phyloP scores from a whole-genome alignment of 768 basidiomycete species.

The Pleurotus citrinopileatus region DNA sequence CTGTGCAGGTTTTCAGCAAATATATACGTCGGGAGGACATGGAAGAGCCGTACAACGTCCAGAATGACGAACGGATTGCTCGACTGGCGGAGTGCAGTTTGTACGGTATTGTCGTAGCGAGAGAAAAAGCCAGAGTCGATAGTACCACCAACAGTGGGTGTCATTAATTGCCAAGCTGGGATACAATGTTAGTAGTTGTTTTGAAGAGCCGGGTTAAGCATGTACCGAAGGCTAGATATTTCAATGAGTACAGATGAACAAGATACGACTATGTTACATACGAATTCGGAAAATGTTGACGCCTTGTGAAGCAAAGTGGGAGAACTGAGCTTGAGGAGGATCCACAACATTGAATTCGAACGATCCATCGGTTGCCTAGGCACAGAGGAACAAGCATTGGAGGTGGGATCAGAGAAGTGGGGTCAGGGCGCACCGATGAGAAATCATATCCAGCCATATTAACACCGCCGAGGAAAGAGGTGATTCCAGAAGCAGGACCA shows the following conservation, averaged over 20 bases:
- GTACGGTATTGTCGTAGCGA: conserved; percentile 46
- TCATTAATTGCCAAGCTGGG: conserved; percentile 53
- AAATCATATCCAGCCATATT: conserved; percentile 50
- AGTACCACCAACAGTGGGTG: conserved; percentile 44
- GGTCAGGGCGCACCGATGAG: too few relatives aligned
- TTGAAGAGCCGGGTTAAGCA: conserved; percentile 14
- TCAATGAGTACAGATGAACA: neutral
- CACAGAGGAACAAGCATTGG: too few relatives aligned
- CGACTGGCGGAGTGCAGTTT: conserved; percentile 39
- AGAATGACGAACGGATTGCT: conserved; percentile 45
- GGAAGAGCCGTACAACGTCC: conserved; percentile 36
- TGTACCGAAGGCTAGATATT: conserved; percentile 27
- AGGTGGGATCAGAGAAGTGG: too few relatives aligned
- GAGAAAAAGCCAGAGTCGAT: conserved; percentile 43
- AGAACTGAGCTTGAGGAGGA: conserved; percentile 42
- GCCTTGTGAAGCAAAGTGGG: conserved; percentile 46
- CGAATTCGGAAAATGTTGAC: conserved; percentile 45
- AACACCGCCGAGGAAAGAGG: conserved; percentile 43
- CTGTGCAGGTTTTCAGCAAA: conserved; percentile 21
- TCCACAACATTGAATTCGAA: conserved; percentile 34
- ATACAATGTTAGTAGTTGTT: conserved; percentile 10
- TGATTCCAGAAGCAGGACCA: conserved; percentile 13
- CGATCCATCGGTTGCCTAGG: conserved; percentile 39
- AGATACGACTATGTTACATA: conserved; percentile 12
- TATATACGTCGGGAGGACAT: neutral